Base-by-base conservation (phyloP, 257 asterid species). In the Solanum neorickii region DNA sequence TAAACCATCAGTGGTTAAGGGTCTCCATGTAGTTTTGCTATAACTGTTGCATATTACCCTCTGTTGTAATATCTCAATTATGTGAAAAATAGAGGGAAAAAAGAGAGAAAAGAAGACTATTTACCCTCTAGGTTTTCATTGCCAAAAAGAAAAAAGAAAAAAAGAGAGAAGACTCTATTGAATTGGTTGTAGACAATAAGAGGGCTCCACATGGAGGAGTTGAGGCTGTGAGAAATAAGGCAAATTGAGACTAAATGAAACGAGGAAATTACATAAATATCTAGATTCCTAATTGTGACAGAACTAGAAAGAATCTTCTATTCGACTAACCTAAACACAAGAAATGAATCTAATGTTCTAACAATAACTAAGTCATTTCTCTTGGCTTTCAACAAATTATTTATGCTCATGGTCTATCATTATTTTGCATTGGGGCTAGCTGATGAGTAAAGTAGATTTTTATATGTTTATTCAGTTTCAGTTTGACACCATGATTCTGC, bases 401-500 rank as follows among this genome's bases (percentile, higher is more conserved):
- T 47, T 10, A 15, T 47, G 11, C 68, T 47, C 84, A 29, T 80
- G 68, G 5, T 47, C 84, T 80, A 80, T 29, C 68, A 80, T 3
- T 29, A 46, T 80, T 46, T 27, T 12, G 41, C 66, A 80, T 27
- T 16, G 25, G 27, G 18, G 42, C 27, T 15, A 60, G 42, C 16
- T 46, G 27, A 80, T 6, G 10, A 80, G 66, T 46, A 78, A 23
- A 46, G 68, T 27, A 46, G 25, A 47, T 25, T 69, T 62, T 21
- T 88, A 69, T 80, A 66, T 21, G 29, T 35, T 21, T 33, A 88
- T 37, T 69, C 21, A 87, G 66, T 87, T 84, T 80, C 84, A 69
- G 31, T 72, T 86, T 88, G 62, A 87, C 41, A 56, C 89, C 86
- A 78, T 85, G 49, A 91, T 85, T 60, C 87, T 84, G n/a, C 72